Base-by-base conservation (phyloP, 140 eudicot species). In the Senecio squalidus region DNA sequence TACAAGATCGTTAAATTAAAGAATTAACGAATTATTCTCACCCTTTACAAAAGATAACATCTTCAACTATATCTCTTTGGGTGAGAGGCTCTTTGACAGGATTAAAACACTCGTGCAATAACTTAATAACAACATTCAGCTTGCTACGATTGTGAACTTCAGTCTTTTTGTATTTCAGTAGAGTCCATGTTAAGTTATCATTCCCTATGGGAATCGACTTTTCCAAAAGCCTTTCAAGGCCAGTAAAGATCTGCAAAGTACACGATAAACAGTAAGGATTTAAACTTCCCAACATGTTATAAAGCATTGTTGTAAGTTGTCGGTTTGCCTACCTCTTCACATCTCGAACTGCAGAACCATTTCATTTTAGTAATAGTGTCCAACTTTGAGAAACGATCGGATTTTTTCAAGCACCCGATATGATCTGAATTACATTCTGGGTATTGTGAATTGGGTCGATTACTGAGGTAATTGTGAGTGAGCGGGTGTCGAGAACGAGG, bases 61-160 rank as follows among this genome's bases (percentile, higher is more conserved):
- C 95, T 66, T 86, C 95, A 49, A 80, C 78, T 56, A 86, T 69
- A 75, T 86, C 95, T 51, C 78, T 77, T 51, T 54, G 68, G 33
- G 85, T 86, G 24, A 70, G 59, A 61, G 88, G 83, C 64, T 86
- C 93, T 68, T 65, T 77, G 36, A 86, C 70, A 30, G 95, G 88
- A 57, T 82, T 78, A 60, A 86, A 86, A 60, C 88, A 86, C 65
- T 83, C 93, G 39, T 83, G 95, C 93, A 86, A 80, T 63, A 86
- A 82, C 53, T 54, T 64, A 25, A 83, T 76, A 66, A 90, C 89
- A 25, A 78, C 72, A 66, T 64, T 75, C 13, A 86, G 88, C 68
- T 83, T 83, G 64, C 74, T 67, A 60, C 15, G 54, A 60, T 64
- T 50, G 56, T 15, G 20, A 22, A 34, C 60, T 5, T 82, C 72